Conservation (phyloP, 1,284 basidiomycete genomes). For the Retiboletus fuscus region DNA sequence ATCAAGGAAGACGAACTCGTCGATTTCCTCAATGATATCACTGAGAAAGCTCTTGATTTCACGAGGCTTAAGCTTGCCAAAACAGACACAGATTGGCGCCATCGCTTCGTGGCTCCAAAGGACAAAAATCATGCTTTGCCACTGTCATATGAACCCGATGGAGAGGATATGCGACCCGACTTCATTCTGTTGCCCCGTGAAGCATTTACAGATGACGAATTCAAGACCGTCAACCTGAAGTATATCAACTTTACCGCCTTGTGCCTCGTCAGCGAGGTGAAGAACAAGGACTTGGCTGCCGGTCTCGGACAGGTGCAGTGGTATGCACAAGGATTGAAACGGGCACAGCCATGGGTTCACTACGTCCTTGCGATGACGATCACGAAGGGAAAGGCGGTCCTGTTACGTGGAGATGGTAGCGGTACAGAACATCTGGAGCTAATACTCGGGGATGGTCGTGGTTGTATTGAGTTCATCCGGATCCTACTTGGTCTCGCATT, state of each 20-base stretch:
- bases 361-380: conserved; percentile 29
- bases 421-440: conserved; percentile 30
- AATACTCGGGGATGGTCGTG: conserved; percentile 19
- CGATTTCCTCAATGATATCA: too few species aligned
- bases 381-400: conserved; percentile 20
- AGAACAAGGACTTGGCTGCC: too few species aligned
- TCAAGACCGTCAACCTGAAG: too few species aligned
- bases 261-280: too few species aligned
- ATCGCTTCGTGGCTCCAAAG: conserved; percentile 29
- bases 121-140: conserved; percentile 27
- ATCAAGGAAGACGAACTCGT: conserved; percentile 29
- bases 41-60: conserved; percentile 27
- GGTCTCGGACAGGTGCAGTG: too few species aligned
- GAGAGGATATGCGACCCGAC: conserved; percentile 33
- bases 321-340: too few species aligned
- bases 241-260: too few species aligned
- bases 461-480: conserved; percentile 33
- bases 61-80: conserved; percentile 1
- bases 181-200: conserved; percentile 33
- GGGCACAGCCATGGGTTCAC: too few species aligned
- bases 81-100: not conserved
- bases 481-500: conserved; percentile 19
- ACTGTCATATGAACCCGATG: conserved; percentile 28
- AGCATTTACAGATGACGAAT: conserved; percentile 26
- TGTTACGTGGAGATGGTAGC: too few species aligned